Base-by-base conservation (phyloP, 768 basidiomycete species). In the Suillus brevipes region DNA sequence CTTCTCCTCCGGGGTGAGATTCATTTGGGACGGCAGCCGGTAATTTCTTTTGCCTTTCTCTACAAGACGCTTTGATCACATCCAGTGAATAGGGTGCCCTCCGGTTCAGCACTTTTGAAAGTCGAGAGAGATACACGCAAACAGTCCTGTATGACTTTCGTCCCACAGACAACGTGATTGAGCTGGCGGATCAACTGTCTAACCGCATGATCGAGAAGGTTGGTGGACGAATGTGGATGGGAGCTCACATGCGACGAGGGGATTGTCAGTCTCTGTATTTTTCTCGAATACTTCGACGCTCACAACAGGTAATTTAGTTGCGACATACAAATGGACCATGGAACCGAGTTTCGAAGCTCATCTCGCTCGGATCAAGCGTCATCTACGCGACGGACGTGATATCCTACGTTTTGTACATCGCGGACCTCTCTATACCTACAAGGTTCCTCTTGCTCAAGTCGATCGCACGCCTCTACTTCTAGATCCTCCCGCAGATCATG, bases 221-320 rank as follows among this genome's bases (percentile, higher is more conserved):
- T 16, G 68, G 53, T 1, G 80, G 79, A 13, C 74, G 80, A 10
- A 66, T 76, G 20, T 81, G 80, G 81, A 79, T 82, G 78, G 78
- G 78, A 55, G 79, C 77, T 10, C 80, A 81, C 38, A 81, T 82
- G 81, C 80, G 80, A 40, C 73, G 80, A 58, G 81, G 81, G 1
- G 80, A 81, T 57, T 81, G 80, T 81, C 59, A 71, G 79, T 53
- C 3, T 12, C 10, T 23, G 23, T 36, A 0, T 34, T 65, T 31
- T n/a, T 18, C 34, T 40, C 12, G 9, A 23, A 10, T 38, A 10
- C 20, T 6, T 6, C 34, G 13, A 31, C 37, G 4, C 16, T 34
- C 8, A 38, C 7, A 12, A 13, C 12, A 55, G 31, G 53, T 38
- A 14, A 28, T 59, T 62, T 63, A 74, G 78, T 78, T 62, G 62